Base-by-base conservation (phyloP, 352 stramenopile genomes). In the Blastocystis sp. region DNA sequence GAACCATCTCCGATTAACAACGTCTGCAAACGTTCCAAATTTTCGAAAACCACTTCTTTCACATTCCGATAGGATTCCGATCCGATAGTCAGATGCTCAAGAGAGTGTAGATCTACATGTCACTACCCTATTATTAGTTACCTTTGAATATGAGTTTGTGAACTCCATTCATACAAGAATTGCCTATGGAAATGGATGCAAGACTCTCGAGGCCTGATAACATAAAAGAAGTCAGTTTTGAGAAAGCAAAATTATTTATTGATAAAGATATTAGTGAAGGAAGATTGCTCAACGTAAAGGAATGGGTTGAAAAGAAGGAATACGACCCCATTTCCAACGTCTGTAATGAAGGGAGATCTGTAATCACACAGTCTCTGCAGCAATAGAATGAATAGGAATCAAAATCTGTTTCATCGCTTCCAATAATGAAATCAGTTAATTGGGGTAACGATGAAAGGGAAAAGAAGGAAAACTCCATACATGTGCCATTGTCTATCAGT, bases 351-450 rank as follows among this genome's bases (percentile, higher is more conserved):
- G 51, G 48, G 13, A 84, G 30, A 57, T 69, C 27, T 1, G 17
- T 33, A 33, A 84, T 62, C 22, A 44, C 42, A 27, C 37, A 42
- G 9, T 84, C 33, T 35, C 35, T 54, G 24, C 51, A 37, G 73
- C 73, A 84, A 40, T 69, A 84, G 73, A 84, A 84, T 27, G 73
- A 84, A 57, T 84, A 84, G 2, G 73, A 84, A 48, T 66, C 68
- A 57, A 35, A 68, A 27, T 42, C 40, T 30, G 64, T 84, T 57
- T 84, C 73, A 48, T 84, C 73, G 27, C n/a, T 68, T 42, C 73
- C 73, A n/a, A 84, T 84, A 27, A 84, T 58, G 53, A 64, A 44
- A 40, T 84, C 73, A 17, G 73, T 84, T 15, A 84, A 19, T 42
- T 70, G 4, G 0, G 22, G 0, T 37, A 30, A 51, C 33, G 33